These are phyloP conservation scores for Paraleonurus japonicus DNA, from an alignment of 257 asterid genomes.

Conservation along the genomic window DNA sequence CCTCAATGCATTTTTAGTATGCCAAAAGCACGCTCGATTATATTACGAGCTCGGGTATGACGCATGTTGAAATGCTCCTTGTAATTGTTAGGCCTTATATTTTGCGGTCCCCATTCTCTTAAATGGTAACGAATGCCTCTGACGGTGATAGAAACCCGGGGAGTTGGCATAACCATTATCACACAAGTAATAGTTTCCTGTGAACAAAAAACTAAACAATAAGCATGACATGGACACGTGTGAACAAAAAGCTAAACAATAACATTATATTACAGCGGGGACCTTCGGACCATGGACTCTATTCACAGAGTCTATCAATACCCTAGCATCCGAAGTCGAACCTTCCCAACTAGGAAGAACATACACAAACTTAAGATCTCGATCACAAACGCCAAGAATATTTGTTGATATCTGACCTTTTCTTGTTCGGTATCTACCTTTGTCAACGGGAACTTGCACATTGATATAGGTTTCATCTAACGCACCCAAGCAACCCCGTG, in stretches of 20 bases:
- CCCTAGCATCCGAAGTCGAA: neutral
- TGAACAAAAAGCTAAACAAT: too few species aligned
- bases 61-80: neutral
- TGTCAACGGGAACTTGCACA: neutral
- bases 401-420: neutral
- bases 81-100: too few species aligned
- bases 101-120: neutral
- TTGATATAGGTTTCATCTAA: neutral
- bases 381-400: neutral
- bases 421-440: neutral
- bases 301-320: neutral
- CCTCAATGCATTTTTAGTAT: neutral
- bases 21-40: neutral
- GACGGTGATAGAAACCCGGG: neutral
- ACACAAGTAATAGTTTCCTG: neutral
- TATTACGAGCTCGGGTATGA: neutral
- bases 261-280: neutral
- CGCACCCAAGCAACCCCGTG: neutral
- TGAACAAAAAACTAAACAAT: too few species aligned
- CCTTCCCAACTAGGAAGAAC: neutral
- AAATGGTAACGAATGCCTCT: neutral
- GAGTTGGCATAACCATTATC: neutral
- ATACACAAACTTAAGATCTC: neutral
- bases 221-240: too few species aligned
- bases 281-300: neutral